phyloP scores from a whole-genome alignment of 495 filamentous ascomycete genomes.

The Penicillium ochrochloron region DNA sequence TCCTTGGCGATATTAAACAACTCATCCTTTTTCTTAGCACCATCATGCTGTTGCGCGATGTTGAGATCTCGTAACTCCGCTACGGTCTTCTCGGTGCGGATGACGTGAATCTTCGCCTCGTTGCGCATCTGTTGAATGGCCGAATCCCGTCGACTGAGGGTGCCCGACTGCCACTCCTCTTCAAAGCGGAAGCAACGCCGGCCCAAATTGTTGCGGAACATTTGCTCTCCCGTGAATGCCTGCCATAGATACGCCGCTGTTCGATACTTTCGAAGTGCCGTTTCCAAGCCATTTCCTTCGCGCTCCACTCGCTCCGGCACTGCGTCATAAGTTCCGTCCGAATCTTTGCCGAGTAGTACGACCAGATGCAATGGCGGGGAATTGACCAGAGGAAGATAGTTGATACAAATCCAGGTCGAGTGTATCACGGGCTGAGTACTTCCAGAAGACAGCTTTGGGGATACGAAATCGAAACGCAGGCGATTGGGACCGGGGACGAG shows the following conservation, averaged over 20 bases:
- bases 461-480: slow-evolving; percentile 82
- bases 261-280: slow-evolving; percentile 81
- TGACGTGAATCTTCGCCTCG: slow-evolving; percentile 84
- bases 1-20: slow-evolving; percentile 76
- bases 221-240: slow-evolving; percentile 92
- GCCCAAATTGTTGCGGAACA: slow-evolving; percentile 84
- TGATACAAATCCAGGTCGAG: slow-evolving; percentile 76
- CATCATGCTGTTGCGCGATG: slow-evolving; percentile 76
- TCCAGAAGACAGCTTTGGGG: slow-evolving; percentile 74
- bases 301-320: slow-evolving; percentile 72
- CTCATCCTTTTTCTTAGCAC: slow-evolving; percentile 67
- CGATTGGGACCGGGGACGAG: slow-evolving; percentile 87
- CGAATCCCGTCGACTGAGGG: slow-evolving; percentile 70
- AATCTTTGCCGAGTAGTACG: slow-evolving; percentile 84
- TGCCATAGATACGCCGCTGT: slow-evolving; percentile 96
- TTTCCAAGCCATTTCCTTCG: slow-evolving; percentile 81
- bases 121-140: slow-evolving; percentile 75
- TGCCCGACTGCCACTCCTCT: slow-evolving; percentile 88
- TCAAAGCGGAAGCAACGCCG: slow-evolving; percentile 86
- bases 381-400: slow-evolving; percentile 79
- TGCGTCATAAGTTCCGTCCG: slow-evolving; percentile 83
- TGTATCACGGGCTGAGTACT: slow-evolving; percentile 71
- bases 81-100: slow-evolving; percentile 81
- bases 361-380: slow-evolving; percentile 83
- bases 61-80: slow-evolving; percentile 80